A percentile compares a stretch with the other conserved stretches of the same genome.
Evolutionary conservation across 306 rosid species (phyloP).

Genomic region (Dryas alaskensis): DNA sequence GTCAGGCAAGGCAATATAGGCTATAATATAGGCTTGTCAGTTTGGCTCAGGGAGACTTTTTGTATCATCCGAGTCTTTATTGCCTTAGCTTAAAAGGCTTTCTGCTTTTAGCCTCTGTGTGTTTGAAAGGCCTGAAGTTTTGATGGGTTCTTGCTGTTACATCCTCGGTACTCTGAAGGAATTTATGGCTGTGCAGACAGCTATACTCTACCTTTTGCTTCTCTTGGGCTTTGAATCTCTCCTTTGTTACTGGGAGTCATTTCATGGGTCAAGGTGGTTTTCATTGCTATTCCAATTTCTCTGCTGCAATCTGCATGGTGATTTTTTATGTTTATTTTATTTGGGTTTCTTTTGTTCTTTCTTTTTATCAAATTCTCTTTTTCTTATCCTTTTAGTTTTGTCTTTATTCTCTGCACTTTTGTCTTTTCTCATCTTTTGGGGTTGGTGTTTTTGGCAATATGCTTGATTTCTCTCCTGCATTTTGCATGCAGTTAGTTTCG

Average conservation of each 20-base stretch:
- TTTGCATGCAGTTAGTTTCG: slow-evolving; percentile 15
- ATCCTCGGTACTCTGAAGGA: slow-evolving; percentile 65
- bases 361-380: background rate
- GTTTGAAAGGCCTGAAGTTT: slow-evolving; percentile 36
- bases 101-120: slow-evolving; percentile 38
- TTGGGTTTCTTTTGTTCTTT: background rate
- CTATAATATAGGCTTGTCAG: slow-evolving; percentile 49
- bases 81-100: slow-evolving; percentile 43
- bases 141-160: slow-evolving; percentile 55
- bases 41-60: slow-evolving; percentile 15
- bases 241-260: slow-evolving; percentile 45
- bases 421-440: slow-evolving; percentile 21
- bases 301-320: slow-evolving; percentile 36
- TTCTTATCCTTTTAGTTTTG: slow-evolving; percentile 35
- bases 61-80: slow-evolving; percentile 46
- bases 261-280: slow-evolving; percentile 19
- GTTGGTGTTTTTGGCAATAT: slow-evolving; percentile 31
- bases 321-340: slow-evolving; percentile 20
- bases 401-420: slow-evolving; percentile 34
- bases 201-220: slow-evolving; percentile 50
- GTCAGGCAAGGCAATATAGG: slow-evolving; percentile 53
- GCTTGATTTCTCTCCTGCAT: background rate
- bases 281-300: background rate
- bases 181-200: slow-evolving; percentile 78
- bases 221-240: slow-evolving; percentile 51